phyloP scores from a whole-genome alignment of 345 rosid species.

The Lepidium didymum region DNA sequence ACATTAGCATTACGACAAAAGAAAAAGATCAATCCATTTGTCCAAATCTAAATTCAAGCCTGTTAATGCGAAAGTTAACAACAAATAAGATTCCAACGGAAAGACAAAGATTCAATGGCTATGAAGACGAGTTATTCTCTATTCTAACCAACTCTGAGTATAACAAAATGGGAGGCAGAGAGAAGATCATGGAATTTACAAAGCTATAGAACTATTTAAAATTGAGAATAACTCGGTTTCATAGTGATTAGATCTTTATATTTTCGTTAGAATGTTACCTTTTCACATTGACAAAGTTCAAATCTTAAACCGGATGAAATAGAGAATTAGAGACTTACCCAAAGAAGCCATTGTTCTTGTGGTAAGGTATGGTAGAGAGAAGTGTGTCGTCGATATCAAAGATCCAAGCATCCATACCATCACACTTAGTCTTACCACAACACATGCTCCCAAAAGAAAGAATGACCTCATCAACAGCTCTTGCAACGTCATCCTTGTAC shows the following conservation, averaged over 20 bases:
- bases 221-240: neutral
- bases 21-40: neutral
- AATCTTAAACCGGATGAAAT: neutral
- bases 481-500: slow-evolving; percentile 44
- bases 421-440: slow-evolving; percentile 34
- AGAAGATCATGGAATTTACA: too few relatives aligned
- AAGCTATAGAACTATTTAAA: too few relatives aligned
- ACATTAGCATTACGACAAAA: neutral
- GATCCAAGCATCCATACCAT: slow-evolving; percentile 71
- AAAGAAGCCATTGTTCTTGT: slow-evolving; percentile 47
- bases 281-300: too few relatives aligned
- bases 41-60: neutral
- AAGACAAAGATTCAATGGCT: too few relatives aligned
- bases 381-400: slow-evolving; percentile 72
- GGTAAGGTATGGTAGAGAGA: slow-evolving; percentile 65
- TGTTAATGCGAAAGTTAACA: too few relatives aligned
- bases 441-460: slow-evolving; percentile 40
- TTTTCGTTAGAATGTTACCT: too few relatives aligned
- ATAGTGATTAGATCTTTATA: too few relatives aligned
- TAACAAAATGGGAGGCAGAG: too few relatives aligned
- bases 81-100: too few relatives aligned
- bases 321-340: slow-evolving; percentile 34
- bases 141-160: too few relatives aligned
- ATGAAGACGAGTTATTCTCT: too few relatives aligned
- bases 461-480: slow-evolving; percentile 44